A percentile compares a stretch with the other conserved stretches of the same genome.
These are phyloP conservation scores for Gnomoniopsis sp. DNA, from an alignment of 2,329 filamentous ascomycete genomes.

Conservation along the genomic window DNA sequence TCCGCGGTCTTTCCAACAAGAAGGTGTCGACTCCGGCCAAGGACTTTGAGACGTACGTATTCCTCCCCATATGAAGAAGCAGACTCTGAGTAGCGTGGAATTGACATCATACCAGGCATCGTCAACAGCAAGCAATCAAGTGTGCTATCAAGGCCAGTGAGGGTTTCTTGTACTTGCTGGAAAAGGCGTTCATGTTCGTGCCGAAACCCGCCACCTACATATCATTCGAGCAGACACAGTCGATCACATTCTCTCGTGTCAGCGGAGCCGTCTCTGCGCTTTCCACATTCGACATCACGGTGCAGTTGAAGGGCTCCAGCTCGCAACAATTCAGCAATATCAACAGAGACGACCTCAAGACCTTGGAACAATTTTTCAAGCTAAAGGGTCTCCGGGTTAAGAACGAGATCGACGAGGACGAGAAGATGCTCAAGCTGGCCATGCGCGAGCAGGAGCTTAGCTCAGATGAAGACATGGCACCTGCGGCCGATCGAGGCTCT, in stretches of 20 bases:
- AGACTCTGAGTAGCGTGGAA: neutral
- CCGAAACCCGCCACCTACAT: slow-evolving; percentile 98
- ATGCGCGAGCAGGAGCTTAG: slow-evolving; percentile 80
- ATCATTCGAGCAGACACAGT: slow-evolving; percentile 86
- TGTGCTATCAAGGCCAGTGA: slow-evolving; percentile 99
- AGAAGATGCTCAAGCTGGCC: slow-evolving; percentile 73
- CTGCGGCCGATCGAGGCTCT: slow-evolving; percentile 74
- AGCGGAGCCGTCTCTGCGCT: slow-evolving; percentile 90
- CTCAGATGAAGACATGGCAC: slow-evolving; percentile 73
- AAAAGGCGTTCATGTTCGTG: slow-evolving; percentile 99
- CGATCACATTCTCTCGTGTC: slow-evolving; percentile 92
- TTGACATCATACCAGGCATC: slow-evolving; percentile 57
- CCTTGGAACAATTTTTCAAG: slow-evolving; percentile 96
- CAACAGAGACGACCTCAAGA: slow-evolving; percentile 95
- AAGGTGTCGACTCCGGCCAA: slow-evolving; percentile 91
- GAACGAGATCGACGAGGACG: slow-evolving; percentile 98
- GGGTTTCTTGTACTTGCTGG: slow-evolving; percentile 92
- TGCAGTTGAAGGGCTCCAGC: slow-evolving; percentile 83
- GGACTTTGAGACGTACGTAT: slow-evolving; percentile 74
- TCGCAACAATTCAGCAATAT: slow-evolving; percentile 99
- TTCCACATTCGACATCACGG: slow-evolving; percentile 95
- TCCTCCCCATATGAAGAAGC: neutral
- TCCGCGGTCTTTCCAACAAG: slow-evolving; percentile 90
- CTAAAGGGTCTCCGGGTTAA: slow-evolving; percentile 92
- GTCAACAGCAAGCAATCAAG: slow-evolving; percentile 92